Conservation (phyloP, 2,329 filamentous ascomycete species). For the Fusarium heterosporum region DNA sequence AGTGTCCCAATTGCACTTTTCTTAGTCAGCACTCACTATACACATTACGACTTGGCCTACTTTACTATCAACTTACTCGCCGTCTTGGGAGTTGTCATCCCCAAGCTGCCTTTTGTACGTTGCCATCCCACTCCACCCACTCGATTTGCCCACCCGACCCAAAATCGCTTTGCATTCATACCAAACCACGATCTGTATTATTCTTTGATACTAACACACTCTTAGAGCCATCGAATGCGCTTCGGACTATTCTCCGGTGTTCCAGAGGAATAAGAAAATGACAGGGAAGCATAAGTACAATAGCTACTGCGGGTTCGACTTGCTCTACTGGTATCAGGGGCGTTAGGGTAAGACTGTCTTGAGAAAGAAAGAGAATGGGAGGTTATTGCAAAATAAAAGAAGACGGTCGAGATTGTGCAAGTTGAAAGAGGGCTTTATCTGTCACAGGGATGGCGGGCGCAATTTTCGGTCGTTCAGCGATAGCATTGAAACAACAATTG, state of each 20-base stretch:
- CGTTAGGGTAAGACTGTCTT: conserved; percentile 44
- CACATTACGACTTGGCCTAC: conserved; percentile 96
- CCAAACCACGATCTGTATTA: conserved; percentile 3
- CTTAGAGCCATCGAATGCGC: conserved; percentile 80
- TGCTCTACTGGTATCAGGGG: conserved; percentile 44
- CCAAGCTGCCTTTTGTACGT: conserved; percentile 94
- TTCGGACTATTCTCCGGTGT: conserved; percentile 79
- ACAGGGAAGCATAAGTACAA: conserved; percentile 13
- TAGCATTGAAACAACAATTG: conserved; percentile 50
- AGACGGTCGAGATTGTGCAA: conserved; percentile 43
- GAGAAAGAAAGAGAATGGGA: conserved; percentile 41
- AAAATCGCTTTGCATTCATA: neutral
- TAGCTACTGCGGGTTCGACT: conserved; percentile 31
- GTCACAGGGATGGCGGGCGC: conserved; percentile 47
- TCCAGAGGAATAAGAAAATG: conserved; percentile 65
- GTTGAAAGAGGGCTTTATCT: conserved; percentile 53
- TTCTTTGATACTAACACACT: conserved; percentile 42
- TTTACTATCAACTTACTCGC: conserved; percentile 98
- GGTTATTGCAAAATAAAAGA: conserved; percentile 41
- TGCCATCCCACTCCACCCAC: conserved; percentile 54
- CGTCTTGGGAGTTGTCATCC: conserved; percentile 91
- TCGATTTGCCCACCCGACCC: neutral
- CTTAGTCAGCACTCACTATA: conserved; percentile 97
- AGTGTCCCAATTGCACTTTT: conserved; percentile 95
- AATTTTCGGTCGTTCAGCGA: conserved; percentile 47